Percentiles rank a stretch among this genome's conserved stretches.
phyloP scores from a whole-genome alignment of 345 rosid genomes.

The Brassica incana region DNA sequence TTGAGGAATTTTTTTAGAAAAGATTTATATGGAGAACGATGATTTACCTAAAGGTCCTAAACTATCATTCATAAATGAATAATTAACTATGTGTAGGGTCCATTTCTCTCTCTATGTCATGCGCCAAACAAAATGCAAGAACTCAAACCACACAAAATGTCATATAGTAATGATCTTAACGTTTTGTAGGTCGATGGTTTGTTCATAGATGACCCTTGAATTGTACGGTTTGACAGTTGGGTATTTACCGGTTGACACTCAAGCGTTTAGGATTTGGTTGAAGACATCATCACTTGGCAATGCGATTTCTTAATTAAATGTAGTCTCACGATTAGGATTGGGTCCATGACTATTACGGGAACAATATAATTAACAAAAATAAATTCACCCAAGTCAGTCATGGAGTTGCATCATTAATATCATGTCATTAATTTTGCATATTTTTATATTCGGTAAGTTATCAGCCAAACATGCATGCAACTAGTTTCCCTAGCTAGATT shows the following conservation, averaged over 20 bases:
- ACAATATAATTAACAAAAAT: neutral
- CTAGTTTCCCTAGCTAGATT: neutral
- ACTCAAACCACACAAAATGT: conserved; percentile 30
- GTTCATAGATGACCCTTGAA: conserved; percentile 14
- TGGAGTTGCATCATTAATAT: neutral
- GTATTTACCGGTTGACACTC: conserved; percentile 7
- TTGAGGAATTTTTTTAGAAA: conserved; percentile 55
- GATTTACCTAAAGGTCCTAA: conserved; percentile 2
- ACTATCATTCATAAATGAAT: neutral
- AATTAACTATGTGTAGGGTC: conserved; percentile 1
- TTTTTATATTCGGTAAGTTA: neutral
- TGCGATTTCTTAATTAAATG: neutral
- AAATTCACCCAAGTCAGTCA: neutral
- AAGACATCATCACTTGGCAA: neutral
- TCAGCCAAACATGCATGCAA: neutral
- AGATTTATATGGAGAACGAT: conserved; percentile 32
- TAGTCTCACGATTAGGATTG: neutral
- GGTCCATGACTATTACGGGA: neutral
- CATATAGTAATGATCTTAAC: conserved; percentile 4
- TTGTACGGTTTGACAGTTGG: conserved; percentile 8
- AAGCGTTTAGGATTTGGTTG: conserved; percentile 7
- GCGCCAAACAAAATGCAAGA: neutral
- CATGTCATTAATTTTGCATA: neutral
- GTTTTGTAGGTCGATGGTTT: conserved; percentile 20
- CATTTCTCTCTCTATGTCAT: conserved; percentile 2